These are phyloP conservation scores for Nannochloropsis gaditana DNA, from an alignment of 108 stramenopile genomes.

Conservation along the genomic window DNA sequence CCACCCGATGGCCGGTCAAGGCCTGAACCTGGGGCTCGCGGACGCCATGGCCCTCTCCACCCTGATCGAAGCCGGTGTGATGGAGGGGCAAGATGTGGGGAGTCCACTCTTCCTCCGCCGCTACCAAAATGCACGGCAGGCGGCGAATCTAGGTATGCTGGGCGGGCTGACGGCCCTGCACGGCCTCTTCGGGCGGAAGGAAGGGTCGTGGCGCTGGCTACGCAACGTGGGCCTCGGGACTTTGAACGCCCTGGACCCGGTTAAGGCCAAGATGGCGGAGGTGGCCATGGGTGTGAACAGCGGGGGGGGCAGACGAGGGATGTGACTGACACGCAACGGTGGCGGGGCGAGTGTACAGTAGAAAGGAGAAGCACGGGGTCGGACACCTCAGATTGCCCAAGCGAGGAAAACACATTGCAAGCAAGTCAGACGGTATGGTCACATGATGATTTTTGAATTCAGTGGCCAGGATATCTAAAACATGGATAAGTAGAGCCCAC, in stretches of 20 bases:
- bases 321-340: too few species aligned
- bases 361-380: too few species aligned
- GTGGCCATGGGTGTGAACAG: slow-evolving; percentile 32
- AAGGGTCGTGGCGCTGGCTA: slow-evolving; percentile 19
- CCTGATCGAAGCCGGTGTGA: slow-evolving; percentile 16
- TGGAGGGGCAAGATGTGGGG: slow-evolving; percentile 41
- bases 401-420: too few species aligned
- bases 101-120: slow-evolving; percentile 22
- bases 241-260: slow-evolving; percentile 28
- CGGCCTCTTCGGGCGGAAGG: slow-evolving; percentile 32
- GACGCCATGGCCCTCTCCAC: slow-evolving; percentile 65
- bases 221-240: slow-evolving; percentile 35
- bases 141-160: slow-evolving; percentile 39
- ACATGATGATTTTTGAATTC: too few species aligned
- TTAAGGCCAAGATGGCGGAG: slow-evolving; percentile 32
- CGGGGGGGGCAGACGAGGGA: too few species aligned
- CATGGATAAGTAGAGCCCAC: too few species aligned
- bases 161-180: slow-evolving; percentile 35
- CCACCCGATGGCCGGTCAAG: slow-evolving; percentile 96
- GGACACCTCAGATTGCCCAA: too few species aligned
- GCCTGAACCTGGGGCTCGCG: slow-evolving; percentile 84
- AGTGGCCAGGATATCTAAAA: too few species aligned
- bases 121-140: slow-evolving; percentile 41
- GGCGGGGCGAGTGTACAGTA: too few species aligned
- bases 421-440: too few species aligned